Evolutionary conservation across 495 filamentous ascomycete genomes (phyloP).

Genomic region (Penicillium cosmopolitanum): DNA sequence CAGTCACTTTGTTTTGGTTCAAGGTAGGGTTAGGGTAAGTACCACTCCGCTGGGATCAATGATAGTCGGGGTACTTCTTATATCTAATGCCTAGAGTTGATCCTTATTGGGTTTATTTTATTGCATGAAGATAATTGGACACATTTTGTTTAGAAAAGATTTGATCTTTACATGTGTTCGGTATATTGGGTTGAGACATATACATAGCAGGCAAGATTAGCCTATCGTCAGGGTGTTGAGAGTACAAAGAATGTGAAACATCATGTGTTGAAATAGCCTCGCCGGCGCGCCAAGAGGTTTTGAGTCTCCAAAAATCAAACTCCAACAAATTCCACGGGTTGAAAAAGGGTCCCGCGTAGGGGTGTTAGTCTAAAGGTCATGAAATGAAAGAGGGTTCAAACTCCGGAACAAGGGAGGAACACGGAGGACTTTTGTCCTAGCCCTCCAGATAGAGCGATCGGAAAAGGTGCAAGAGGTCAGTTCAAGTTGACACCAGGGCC

Average conservation of each 20-base stretch:
- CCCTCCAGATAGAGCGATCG: background rate
- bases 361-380: slow-evolving; percentile 25
- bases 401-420: slow-evolving; percentile 1
- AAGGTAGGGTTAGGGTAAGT: too few species aligned
- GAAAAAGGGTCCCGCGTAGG: slow-evolving; percentile 13
- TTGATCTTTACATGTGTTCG: background rate
- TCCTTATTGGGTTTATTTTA: too few species aligned
- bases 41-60: too few species aligned
- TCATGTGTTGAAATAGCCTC: slow-evolving; percentile 42
- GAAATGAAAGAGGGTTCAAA: slow-evolving; percentile 14
- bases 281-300: slow-evolving; percentile 22
- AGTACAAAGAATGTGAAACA: slow-evolving; percentile 23
- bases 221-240: slow-evolving; percentile 17
- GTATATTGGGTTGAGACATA: slow-evolving; percentile 15
- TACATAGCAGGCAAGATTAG: slow-evolving; percentile 12
- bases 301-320: slow-evolving; percentile 14
- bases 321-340: slow-evolving; percentile 11
- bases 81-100: too few species aligned
- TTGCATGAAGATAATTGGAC: background rate
- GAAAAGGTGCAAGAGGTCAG: background rate
- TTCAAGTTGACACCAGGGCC: background rate
- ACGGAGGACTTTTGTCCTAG: background rate
- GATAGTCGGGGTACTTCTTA: too few species aligned
- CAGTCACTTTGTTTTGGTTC: too few species aligned
- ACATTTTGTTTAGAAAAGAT: background rate